phyloP scores from a whole-genome alignment of 768 basidiomycete species.

The Leccinellum albellum region DNA sequence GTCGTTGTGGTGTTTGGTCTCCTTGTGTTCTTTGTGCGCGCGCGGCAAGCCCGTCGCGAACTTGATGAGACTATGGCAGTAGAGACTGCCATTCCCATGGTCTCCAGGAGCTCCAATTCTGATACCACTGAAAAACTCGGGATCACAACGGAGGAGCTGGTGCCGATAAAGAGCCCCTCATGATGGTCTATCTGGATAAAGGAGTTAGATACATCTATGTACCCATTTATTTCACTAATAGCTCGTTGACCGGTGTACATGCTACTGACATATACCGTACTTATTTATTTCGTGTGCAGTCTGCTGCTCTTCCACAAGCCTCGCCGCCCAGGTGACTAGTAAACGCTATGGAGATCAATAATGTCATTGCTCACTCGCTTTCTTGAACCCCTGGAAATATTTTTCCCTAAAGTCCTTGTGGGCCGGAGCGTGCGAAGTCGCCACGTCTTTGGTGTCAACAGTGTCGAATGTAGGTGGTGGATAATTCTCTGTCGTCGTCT shows the following conservation, averaged over 20 bases:
- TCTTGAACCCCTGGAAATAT: slow-evolving; percentile 81
- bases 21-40: slow-evolving; percentile 50
- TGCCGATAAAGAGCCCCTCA: not conserved
- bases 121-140: not conserved
- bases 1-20: slow-evolving; percentile 39
- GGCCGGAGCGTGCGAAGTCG: slow-evolving; percentile 60
- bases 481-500: slow-evolving; percentile 45
- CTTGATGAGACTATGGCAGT: slow-evolving; percentile 53
- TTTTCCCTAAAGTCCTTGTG: slow-evolving; percentile 88
- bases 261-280: not conserved
- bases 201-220: not conserved
- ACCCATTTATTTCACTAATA: not conserved
- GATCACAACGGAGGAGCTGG: not conserved
- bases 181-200: not conserved
- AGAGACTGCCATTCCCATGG: not conserved
- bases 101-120: not conserved
- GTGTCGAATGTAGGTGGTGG: slow-evolving; percentile 54
- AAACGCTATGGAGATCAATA: too few species aligned
- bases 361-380: slow-evolving; percentile 21
- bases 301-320: not conserved
- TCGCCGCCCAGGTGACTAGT: not conserved
- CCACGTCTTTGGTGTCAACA: slow-evolving; percentile 5
- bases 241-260: not conserved
- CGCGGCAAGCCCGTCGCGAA: slow-evolving; percentile 59
- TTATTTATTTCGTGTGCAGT: not conserved